Evolutionary conservation across 139 green algal species (phyloP), one percentile per base, ranked within the genome.

Genomic region (Chlamydomonas urium): DNA sequence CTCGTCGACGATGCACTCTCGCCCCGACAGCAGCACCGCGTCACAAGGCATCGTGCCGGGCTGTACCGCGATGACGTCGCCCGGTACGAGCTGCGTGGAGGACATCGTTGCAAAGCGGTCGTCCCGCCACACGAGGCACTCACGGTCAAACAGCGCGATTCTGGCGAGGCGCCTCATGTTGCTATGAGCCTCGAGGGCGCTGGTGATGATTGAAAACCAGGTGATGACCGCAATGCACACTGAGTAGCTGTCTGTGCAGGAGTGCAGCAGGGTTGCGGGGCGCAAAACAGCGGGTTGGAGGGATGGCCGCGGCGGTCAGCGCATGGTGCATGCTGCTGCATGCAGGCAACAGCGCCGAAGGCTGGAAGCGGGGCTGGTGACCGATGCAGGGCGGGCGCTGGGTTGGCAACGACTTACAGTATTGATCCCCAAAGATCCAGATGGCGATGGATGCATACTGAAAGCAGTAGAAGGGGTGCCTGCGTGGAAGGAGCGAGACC

Each of bases 1-100:
- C 35, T 71, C 63, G n/a, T 71, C 87, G 32, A 92, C 76, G 28
- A 91, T 91, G 50, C 65, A 76, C 70, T 90, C 85, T 2, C 87
- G 85, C 26, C 69, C 62, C n/a, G n/a, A n/a, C 35, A 92, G 38
- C 34, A 91, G 77, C 53, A 89, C 85, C 29, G 81, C 32, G 75
- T 92, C 87, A 35, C 69, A 80, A 17, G 87, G 74, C 71, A 92
- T 67, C 1, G 71, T 37, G 19, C 81, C 81, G 0, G 79, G 71
- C 17, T 58, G 42, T 4, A 92, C 23, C 58, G 81, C 79, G n/a
- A 92, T 57, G 24, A 92, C 45, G 57, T 92, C 87, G 1, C 87
- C 87, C 1, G 81, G 82, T 34, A 88, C 82, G 60, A 88, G 71
- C 26, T 4, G 42, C 4, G 36, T 21, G 19, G 82, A 85, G 38